Base-by-base conservation (phyloP, 495 filamentous ascomycete species). In the Trichoderma gamsii region DNA sequence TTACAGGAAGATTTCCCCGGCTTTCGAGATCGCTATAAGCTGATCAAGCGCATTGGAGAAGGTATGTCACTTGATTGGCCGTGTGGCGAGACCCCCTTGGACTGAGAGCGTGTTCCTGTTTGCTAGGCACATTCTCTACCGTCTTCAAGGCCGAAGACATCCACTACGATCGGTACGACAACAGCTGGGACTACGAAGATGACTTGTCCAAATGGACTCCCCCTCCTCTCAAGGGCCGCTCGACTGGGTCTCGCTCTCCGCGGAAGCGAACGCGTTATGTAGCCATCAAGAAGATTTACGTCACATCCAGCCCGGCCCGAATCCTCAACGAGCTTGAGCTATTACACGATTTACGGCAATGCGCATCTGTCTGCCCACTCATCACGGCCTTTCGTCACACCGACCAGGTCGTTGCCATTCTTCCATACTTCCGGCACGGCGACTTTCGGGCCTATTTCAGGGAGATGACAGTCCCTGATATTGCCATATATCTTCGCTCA, bases 131-230 rank as follows among this genome's bases (percentile, higher is more conserved):
- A 21, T 99, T 99, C 73, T 97, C 94, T 0, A 97, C 94, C 13
- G 95, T 99, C 0, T 99, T 98, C 79, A 98, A 98, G 76, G 95
- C 95, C 43, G 95, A 99, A 78, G 96, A 99, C 75, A 79, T 97
- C n/a, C 82, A 86, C 32, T 97, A 97, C 73, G 85, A 96, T 65
- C 76, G 84, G 59, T 96, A 92, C 78, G 78, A 89, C 51, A 97
- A 97, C 76, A 84, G 87, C 64, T 98, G 95, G 95, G 92, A 97
- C 72, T 71, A 90, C 27, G 85, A 86, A 68, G 86, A 86, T 67
- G 83, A 89, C 67, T 86, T 85, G 52, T 73, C 79, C 32, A 84
- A 86, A 74, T 92, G 84, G 87, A 76, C 78, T 67, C 84, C 86
- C 43, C 88, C 88, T 21, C 85, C 86, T 3, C 72, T 85, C 6